phyloP scores from a whole-genome alignment of 495 filamentous ascomycete species.

The Penicillium malachiteum region DNA sequence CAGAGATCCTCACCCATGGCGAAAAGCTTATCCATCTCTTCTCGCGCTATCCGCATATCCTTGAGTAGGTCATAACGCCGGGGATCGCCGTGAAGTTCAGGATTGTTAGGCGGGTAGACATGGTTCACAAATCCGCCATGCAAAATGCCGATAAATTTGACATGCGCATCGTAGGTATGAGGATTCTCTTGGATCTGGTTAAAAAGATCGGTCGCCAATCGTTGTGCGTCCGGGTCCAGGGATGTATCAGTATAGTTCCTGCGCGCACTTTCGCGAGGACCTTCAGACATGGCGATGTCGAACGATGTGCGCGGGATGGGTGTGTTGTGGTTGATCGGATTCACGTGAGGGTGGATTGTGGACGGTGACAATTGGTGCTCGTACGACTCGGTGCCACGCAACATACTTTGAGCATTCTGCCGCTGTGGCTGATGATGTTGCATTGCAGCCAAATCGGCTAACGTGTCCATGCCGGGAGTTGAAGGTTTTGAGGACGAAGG shows the following conservation, averaged over 20 bases:
- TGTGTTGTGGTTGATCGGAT: constrained; percentile 50
- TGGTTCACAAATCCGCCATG: constrained; percentile 63
- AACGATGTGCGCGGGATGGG: constrained; percentile 54
- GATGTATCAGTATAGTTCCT: constrained; percentile 51
- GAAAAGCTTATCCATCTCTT: constrained; percentile 65
- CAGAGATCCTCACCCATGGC: constrained; percentile 65
- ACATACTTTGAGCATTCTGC: constrained; percentile 38
- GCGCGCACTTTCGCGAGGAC: constrained; percentile 45
- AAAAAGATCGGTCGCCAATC: constrained; percentile 52
- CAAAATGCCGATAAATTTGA: constrained; percentile 61
- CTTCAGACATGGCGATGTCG: constrained; percentile 58
- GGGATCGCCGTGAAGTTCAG: constrained; percentile 45
- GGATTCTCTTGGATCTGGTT: constrained; percentile 58
- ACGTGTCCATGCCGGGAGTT: constrained; percentile 62
- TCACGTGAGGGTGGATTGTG: constrained; percentile 46
- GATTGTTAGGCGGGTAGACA: constrained; percentile 47
- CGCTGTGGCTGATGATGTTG: constrained; percentile 60
- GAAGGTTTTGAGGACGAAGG: constrained; percentile 47
- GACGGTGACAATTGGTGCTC: constrained; percentile 52
- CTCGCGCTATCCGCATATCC: constrained; percentile 62
- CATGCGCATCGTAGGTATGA: constrained; percentile 64
- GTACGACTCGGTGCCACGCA: constrained; percentile 48
- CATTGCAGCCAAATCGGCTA: constrained; percentile 66
- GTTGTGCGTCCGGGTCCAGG: constrained; percentile 53
- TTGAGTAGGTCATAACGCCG: constrained; percentile 57